phyloP scores from a whole-genome alignment of 2,329 filamentous ascomycete species.

The Fusarium metavorans region DNA sequence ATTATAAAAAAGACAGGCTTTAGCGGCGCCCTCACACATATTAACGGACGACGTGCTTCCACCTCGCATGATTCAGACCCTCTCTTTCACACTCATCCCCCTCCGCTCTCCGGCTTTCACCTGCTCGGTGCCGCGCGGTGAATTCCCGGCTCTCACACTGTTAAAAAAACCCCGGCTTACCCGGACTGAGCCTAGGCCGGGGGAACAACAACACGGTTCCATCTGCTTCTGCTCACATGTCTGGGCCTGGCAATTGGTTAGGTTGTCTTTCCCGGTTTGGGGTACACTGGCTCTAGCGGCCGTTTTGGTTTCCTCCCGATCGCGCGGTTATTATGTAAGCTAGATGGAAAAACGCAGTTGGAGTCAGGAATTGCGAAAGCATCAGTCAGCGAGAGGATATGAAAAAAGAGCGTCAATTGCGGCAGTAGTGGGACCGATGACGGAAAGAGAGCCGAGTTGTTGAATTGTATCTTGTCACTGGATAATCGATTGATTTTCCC shows the following conservation, averaged over 20 bases:
- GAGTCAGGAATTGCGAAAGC: constrained; percentile 40
- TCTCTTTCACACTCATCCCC: constrained; percentile 10
- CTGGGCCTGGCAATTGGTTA: constrained; percentile 5
- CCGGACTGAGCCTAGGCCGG: constrained; percentile 24
- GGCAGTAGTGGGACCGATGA: constrained; percentile 34
- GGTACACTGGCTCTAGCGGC: constrained; percentile 8
- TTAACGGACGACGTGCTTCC: background rate
- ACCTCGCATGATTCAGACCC: constrained; percentile 41
- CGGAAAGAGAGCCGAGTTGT: constrained; percentile 13
- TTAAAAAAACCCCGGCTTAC: constrained; percentile 32
- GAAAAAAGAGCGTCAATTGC: constrained; percentile 16
- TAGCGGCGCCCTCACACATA: background rate
- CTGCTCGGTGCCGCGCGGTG: constrained; percentile 43
- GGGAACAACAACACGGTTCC: background rate
- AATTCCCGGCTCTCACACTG: constrained; percentile 36
- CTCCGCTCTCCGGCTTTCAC: constrained; percentile 31
- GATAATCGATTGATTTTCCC: background rate
- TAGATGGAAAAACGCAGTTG: constrained; percentile 12
- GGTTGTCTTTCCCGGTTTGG: constrained; percentile 27
- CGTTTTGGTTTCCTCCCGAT: background rate
- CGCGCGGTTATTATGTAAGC: constrained; percentile 39
- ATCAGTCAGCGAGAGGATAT: constrained; percentile 40
- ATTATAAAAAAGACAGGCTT: background rate
- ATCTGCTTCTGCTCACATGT: constrained; percentile 40
- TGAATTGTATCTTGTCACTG: constrained; percentile 12